Base-by-base conservation (phyloP, 2,329 filamentous ascomycete genomes). In the Aspergillus glaucus region DNA sequence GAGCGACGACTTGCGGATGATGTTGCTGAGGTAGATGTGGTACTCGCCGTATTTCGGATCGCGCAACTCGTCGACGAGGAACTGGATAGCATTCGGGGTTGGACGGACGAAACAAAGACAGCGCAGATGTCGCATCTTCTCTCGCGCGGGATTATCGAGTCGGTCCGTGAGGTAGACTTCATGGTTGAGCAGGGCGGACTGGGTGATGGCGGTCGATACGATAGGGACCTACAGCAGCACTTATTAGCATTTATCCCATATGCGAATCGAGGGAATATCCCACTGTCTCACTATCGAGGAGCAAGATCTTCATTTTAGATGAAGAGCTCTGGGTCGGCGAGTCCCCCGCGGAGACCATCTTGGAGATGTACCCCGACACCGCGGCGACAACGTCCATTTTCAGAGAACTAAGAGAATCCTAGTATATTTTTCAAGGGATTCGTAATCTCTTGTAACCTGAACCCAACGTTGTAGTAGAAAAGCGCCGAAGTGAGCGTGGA, bases 1-100 rank as follows among this genome's bases (percentile, higher is more conserved):
- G 21, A 98, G 77, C 0, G 92, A 88, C 2, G 93, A 97, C 71
- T 98, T 98, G 70, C 94, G 95, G 63, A 93, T 85, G 50, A 98
- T 87, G 67, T 98, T 98, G 76, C 90, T 97, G 69, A 98, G 95
- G 70, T 94, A 96, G 49, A 98, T 80, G 64, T 95, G 84, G 71
- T 98, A 98, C 73, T 98, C 93, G 56, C 93, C 92, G 61, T 98
- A 98, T 66, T 91, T 96, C 4, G 93, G 94, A 44, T 97, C 92
- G 52, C 93, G 82, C 48, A 98, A 79, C 74, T 98, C 93, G 63
- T 98, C 93, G 58, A 98, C 92, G 46, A 98, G 80, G 54, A 87
- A 82, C 65, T 98, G 91, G 63, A 97, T 90, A 4, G 92, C 94
- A 58, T 94, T 89, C 10, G 92, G 80, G 0, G 92, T 95, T 6